Base-by-base conservation (phyloP, 768 basidiomycete genomes). In the Termitomyces sp. region DNA sequence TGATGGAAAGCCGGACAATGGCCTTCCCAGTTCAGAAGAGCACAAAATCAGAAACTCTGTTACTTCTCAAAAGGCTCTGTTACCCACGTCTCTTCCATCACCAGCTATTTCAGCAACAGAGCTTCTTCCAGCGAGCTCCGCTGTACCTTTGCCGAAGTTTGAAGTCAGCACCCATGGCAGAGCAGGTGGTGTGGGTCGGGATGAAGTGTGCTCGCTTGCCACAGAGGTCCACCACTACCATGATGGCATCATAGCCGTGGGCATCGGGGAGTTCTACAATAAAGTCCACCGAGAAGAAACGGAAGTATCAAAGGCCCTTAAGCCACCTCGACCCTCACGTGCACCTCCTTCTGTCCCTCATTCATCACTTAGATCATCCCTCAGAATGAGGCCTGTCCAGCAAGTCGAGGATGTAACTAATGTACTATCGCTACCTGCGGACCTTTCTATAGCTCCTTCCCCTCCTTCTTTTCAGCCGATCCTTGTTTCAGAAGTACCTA, bases 391-490 rank as follows among this genome's bases (percentile, higher is more conserved):
- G 51, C 69, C 73, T 15, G 64, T 64, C 18, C 70, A 75, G 13
- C 72, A 67, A 55, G 58, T 69, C 0, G 76, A 79, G 18, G 74
- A 79, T 31, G 73, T 71, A 46, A 74, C 74, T 20, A 69, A 73
- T n/a, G 77, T 83, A 4, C 83, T 82, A 4, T 68, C 81, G 3
- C 65, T 83, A 34, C 81, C 81, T n/a, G 58, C 72, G 20, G 74
- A 80, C 54, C 60, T 82, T 29, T 69, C 79, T 5, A 51, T 71
- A 1, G 69, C 76, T n/a, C 77, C 81, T 0, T 65, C 64, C 22
- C 72, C 81, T 65, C 79, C 83, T 3, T 79, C 83, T 0, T 92
- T 92, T 71, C 77, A 78, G 12, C 77, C 87, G 3, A 79, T 92
- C 53, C 78, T 92, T 5, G 68, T 93, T 31, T 86, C 87, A 0